phyloP scores from a whole-genome alignment of 805 yeast species.

The Ogataea corticis region DNA sequence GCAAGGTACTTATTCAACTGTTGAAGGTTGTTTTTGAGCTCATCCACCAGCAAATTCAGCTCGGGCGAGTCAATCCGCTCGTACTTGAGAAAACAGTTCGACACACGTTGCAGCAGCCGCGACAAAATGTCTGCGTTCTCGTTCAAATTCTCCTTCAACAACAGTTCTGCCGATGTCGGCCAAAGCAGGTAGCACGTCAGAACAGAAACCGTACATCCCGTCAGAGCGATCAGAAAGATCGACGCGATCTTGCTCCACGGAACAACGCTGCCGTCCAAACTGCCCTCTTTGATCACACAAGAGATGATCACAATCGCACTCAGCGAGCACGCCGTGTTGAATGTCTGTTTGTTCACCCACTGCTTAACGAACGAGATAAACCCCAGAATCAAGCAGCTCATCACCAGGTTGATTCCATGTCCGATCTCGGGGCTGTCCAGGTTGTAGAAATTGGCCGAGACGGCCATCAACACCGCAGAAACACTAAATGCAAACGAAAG shows the following conservation, averaged over 20 bases:
- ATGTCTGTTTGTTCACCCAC: conserved; percentile 62
- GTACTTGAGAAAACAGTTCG: conserved; percentile 51
- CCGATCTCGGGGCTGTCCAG: conserved; percentile 44
- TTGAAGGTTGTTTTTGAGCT: conserved; percentile 42
- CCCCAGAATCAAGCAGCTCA: conserved; percentile 60
- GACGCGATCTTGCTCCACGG: conserved; percentile 56
- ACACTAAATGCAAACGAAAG: conserved; percentile 54
- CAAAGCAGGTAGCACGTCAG: conserved; percentile 59
- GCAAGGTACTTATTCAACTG: conserved; percentile 43
- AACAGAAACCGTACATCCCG: conserved; percentile 64
- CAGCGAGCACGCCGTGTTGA: conserved; percentile 78
- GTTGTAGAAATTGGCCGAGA: conserved; percentile 45
- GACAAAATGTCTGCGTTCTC: conserved; percentile 55
- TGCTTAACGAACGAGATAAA: conserved; percentile 69
- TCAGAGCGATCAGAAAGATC: conserved; percentile 54
- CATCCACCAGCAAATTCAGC: conserved; percentile 34
- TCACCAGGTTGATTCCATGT: conserved; percentile 52
- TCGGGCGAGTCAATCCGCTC: conserved; percentile 45
- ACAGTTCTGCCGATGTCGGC: conserved; percentile 58
- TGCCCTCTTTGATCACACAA: conserved; percentile 73
- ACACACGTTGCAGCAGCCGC: conserved; percentile 43
- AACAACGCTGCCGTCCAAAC: conserved; percentile 55
- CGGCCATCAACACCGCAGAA: conserved; percentile 50
- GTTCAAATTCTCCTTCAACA: conserved; percentile 47
- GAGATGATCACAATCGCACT: conserved; percentile 72